Evolutionary conservation across 306 rosid species (phyloP), one percentile per base, ranked within the genome.

Genomic region (Hippophae gyantsensis): DNA sequence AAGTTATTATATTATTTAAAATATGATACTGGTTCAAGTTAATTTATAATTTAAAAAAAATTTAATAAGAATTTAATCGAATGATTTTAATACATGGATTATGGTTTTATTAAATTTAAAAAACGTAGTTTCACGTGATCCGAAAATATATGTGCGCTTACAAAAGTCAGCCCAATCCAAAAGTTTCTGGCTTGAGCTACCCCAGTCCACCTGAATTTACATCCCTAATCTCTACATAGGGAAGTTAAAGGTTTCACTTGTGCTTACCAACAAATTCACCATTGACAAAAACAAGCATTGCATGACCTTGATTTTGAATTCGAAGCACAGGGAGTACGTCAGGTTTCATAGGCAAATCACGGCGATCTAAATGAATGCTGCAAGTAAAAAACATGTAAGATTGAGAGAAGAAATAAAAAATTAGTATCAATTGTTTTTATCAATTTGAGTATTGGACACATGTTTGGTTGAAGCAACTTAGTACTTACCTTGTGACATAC

Each of bases 231-330:
- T 32, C 38, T 32, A 2, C 38, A 32, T 2, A 32, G 38, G 3
- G 5, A 32, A 32, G 5, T 0, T 32, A 32, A 32, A 32, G 38
- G 38, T 32, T 32, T 60, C 6, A 10, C 40, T 18, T 58, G 66
- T 60, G 46, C 81, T 81, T 67, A 90, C 95, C 98, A 45, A 87
- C 3, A 62, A 9, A 78, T 74, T 75, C 66, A 23, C 85, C 86
- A 46, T 92, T 92, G 3, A 79, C 84, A 59, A 71, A 88, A 42
- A 76, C 88, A 45, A 42, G 73, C 64, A 88, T 42, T 57, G 90
- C 81, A 58, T 88, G 99, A 18, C 99, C 99, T 25, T 78, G 86
- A 65, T 90, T 88, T 50, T 74, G 4, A 46, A 88, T 44, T 8
- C 81, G 83, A 48, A 92, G 11, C 60, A 81, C 67, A 3, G 99